Evolutionary conservation across 495 filamentous ascomycete species (phyloP), one percentile per base, ranked within the genome.

Genomic region (Penicillium nucicola): DNA sequence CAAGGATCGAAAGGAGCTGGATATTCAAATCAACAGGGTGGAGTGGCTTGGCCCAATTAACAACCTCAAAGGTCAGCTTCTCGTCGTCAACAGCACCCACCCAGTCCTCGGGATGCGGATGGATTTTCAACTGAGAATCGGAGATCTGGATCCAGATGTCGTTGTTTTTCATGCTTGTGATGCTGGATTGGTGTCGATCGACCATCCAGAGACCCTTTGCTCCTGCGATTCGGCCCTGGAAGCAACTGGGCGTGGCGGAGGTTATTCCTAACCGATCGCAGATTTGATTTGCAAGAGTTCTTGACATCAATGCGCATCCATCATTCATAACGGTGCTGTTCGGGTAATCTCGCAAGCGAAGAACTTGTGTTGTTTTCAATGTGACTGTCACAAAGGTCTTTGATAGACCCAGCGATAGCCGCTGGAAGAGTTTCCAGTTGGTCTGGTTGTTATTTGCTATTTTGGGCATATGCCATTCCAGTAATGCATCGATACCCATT

Each of bases 201-300:
- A 92, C 76, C 68, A 92, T 82, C 92, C 92, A 97, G 34, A 97
- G 70, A 2, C 93, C 93, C 66, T 97, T 97, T 1, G 89, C 88
- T 5, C 87, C 84, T 2, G 84, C 87, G 52, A 97, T 83, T 34
- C 92, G 77, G 10, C 76, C 92, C 68, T 97, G 92, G 43, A 95
- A 86, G 6, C 77, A 81, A 47, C 85, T 86, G 0, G 92, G 90
- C 0, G 85, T 76, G 34, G 76, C 74, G 0, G 74, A 65, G 3
- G 71, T 56, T 5, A 90, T 72, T 0, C 81, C 80, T 28, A 92
- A 72, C 2, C 61, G 57, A 30, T 84, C 72, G 8, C 78, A 77
- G 12, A 92, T 77, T 31, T 73, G 69, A 18, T 73, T 68, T 5
- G 87, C 89, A 18, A 89, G 74, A 4, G 64, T 63, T 31, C 74